A percentile compares a stretch with the other conserved stretches of the same genome.
Evolutionary conservation across 2,329 filamentous ascomycete genomes (phyloP).

Genomic region (Ophiocordyceps camponoti-leonardi): DNA sequence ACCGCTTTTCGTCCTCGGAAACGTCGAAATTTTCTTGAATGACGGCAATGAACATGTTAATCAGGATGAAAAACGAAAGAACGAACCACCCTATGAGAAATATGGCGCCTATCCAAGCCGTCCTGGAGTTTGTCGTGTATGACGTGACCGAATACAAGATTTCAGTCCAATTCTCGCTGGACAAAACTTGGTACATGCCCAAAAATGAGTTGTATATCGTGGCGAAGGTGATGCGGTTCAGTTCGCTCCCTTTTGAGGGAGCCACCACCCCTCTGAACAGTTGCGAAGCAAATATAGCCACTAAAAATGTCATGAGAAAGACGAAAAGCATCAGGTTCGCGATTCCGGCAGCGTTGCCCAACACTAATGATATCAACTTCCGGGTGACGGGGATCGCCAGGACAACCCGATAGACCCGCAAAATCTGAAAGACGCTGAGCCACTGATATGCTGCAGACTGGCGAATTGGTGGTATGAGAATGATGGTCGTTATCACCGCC

Average conservation of each 20-base stretch:
- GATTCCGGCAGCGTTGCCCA: constrained; percentile 84
- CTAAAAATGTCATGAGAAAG: constrained; percentile 85
- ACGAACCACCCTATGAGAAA: constrained; percentile 96
- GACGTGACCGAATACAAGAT: constrained; percentile 71
- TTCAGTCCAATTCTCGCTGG: constrained; percentile 88
- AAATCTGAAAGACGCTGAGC: constrained; percentile 83
- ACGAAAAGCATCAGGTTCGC: constrained; percentile 92
- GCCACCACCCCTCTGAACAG: constrained; percentile 81
- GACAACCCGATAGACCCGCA: constrained; percentile 83
- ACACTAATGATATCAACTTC: constrained; percentile 70
- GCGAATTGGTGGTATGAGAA: constrained; percentile 69
- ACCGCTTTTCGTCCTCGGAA: constrained; percentile 90
- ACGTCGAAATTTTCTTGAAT: constrained; percentile 99
- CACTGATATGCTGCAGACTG: constrained; percentile 65
- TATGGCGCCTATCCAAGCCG: constrained; percentile 81
- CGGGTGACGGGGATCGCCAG: constrained; percentile 75
- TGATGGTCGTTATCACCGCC: constrained; percentile 66
- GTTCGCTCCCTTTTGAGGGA: constrained; percentile 36
- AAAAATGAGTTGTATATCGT: constrained; percentile 93
- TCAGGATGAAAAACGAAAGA: constrained; percentile 79
- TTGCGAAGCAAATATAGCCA: constrained; percentile 84
- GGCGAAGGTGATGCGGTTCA: constrained; percentile 60
- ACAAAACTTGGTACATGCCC: constrained; percentile 94
- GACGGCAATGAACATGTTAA: constrained; percentile 99
- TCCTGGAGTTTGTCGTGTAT: constrained; percentile 45